These are phyloP conservation scores for Crithidia brevicula DNA, from an alignment of 208 protist species.

Conservation along the genomic window DNA sequence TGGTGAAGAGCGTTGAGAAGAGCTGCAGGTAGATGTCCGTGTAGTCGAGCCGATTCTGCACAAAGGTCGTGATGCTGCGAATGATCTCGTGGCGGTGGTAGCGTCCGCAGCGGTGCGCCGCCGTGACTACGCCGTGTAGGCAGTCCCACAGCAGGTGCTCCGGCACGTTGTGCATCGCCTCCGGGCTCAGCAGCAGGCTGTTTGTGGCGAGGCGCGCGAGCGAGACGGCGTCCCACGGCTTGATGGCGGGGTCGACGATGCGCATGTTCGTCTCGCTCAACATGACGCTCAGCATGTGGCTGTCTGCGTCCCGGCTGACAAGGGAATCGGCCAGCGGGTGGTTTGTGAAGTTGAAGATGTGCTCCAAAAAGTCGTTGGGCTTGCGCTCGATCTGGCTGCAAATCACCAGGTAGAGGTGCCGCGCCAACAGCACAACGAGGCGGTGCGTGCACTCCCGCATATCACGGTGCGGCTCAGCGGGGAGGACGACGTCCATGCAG, in stretches of 20 bases:
- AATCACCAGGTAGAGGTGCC: constrained; percentile 85
- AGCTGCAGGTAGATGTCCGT: constrained; percentile 58
- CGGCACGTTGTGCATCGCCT: constrained; percentile 46
- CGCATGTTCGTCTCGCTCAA: constrained; percentile 60
- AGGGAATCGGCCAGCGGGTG: constrained; percentile 78
- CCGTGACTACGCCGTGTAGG: constrained; percentile 84
- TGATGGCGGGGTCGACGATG: constrained; percentile 65
- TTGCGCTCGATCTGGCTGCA: constrained; percentile 51
- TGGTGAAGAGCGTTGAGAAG: constrained; percentile 72
- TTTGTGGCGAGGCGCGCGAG: constrained; percentile 65
- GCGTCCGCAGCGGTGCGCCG: constrained; percentile 72
- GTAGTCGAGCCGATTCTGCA: constrained; percentile 38
- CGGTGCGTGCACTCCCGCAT: constrained; percentile 68
- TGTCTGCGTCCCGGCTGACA: constrained; percentile 47
- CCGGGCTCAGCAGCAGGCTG: constrained; percentile 64
- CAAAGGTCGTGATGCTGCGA: constrained; percentile 68
- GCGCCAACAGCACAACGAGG: constrained; percentile 85
- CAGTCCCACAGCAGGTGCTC: constrained; percentile 81
- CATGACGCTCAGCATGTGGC: constrained; percentile 59
- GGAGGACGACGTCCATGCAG: constrained; percentile 61
- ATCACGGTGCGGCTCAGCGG: constrained; percentile 49
- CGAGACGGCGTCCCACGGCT: constrained; percentile 79
- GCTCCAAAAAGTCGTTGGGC: constrained; percentile 57
- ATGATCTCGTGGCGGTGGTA: constrained; percentile 75
- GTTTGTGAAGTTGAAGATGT: constrained; percentile 69